Evolutionary conservation across 2,329 filamentous ascomycete genomes (phyloP).

Genomic region (Lasiodiplodia gonubiensis): DNA sequence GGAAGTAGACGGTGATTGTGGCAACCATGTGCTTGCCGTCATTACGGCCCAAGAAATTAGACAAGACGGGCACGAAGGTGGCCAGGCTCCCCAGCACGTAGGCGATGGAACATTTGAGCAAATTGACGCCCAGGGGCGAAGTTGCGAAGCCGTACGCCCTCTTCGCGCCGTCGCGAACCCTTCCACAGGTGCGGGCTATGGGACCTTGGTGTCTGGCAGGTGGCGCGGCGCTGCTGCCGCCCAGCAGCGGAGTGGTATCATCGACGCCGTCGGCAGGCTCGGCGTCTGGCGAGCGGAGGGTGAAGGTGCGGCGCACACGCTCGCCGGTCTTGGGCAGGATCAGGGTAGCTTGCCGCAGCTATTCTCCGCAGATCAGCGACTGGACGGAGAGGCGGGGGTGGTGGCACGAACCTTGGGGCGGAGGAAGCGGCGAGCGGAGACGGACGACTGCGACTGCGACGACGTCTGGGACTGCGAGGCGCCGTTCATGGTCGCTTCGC

Average conservation of each 20-base stretch:
- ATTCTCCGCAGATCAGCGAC: slow-evolving; percentile 5
- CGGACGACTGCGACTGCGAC: slow-evolving; percentile 30
- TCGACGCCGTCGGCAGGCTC: slow-evolving; percentile 70
- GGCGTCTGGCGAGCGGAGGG: slow-evolving; percentile 64
- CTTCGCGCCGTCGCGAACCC: slow-evolving; percentile 46
- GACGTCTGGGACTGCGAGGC: slow-evolving; percentile 32
- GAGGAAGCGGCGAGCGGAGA: slow-evolving; percentile 44
- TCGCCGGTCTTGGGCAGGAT: slow-evolving; percentile 87
- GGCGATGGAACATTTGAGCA: slow-evolving; percentile 89
- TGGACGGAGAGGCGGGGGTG: slow-evolving; percentile 14
- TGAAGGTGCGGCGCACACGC: slow-evolving; percentile 79
- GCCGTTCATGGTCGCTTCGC: slow-evolving; percentile 29
- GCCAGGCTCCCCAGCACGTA: slow-evolving; percentile 86
- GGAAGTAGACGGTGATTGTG: slow-evolving; percentile 93
- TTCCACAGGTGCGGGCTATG: slow-evolving; percentile 42
- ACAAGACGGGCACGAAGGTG: slow-evolving; percentile 78
- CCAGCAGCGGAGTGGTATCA: slow-evolving; percentile 61
- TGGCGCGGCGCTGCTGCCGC: slow-evolving; percentile 3
- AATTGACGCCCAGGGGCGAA: slow-evolving; percentile 76
- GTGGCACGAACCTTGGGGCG: slow-evolving; percentile 43
- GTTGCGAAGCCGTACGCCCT: slow-evolving; percentile 64
- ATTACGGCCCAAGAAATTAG: slow-evolving; percentile 76
- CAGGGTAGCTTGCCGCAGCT: slow-evolving; percentile 84
- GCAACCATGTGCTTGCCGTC: slow-evolving; percentile 95
- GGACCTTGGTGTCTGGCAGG: slow-evolving; percentile 41